These are phyloP conservation scores for Candida neerlandica DNA, from an alignment of 1,139 yeast species.

Conservation along the genomic window DNA sequence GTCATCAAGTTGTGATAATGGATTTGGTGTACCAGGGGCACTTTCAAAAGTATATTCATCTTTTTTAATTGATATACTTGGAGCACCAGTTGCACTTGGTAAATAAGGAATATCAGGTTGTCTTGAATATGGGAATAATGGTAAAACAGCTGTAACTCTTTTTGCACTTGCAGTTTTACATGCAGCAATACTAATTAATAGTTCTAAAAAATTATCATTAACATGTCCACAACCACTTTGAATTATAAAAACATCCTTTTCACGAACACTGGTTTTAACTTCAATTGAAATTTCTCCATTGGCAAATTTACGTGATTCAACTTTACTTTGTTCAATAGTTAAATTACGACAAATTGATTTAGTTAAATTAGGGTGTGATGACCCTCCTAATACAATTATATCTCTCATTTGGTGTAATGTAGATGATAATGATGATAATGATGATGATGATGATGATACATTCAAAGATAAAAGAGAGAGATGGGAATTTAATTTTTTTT, in stretches of 20 bases:
- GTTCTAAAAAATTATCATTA: slow-evolving; percentile 87
- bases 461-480: background rate
- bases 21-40: slow-evolving; percentile 63
- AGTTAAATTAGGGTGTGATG: slow-evolving; percentile 70
- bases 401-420: slow-evolving; percentile 57
- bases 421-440: slow-evolving; percentile 1
- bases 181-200: slow-evolving; percentile 86
- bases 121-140: slow-evolving; percentile 92
- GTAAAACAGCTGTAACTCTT: slow-evolving; percentile 91
- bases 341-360: slow-evolving; percentile 63
- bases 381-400: slow-evolving; percentile 75
- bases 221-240: slow-evolving; percentile 87
- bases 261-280: slow-evolving; percentile 83
- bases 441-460: too few species aligned
- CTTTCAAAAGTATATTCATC: slow-evolving; percentile 59
- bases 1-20: slow-evolving; percentile 28
- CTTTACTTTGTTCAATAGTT: slow-evolving; percentile 62
- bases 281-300: slow-evolving; percentile 93
- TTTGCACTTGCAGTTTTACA: slow-evolving; percentile 95
- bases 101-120: slow-evolving; percentile 96
- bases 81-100: slow-evolving; percentile 59
- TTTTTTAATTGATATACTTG: slow-evolving; percentile 42
- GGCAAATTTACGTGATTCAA: slow-evolving; percentile 57
- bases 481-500: slow-evolving; percentile 4
- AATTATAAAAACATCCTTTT: slow-evolving; percentile 86